Conservation (phyloP, 78 protist species). For the Pigoraptor vietnamica region DNA sequence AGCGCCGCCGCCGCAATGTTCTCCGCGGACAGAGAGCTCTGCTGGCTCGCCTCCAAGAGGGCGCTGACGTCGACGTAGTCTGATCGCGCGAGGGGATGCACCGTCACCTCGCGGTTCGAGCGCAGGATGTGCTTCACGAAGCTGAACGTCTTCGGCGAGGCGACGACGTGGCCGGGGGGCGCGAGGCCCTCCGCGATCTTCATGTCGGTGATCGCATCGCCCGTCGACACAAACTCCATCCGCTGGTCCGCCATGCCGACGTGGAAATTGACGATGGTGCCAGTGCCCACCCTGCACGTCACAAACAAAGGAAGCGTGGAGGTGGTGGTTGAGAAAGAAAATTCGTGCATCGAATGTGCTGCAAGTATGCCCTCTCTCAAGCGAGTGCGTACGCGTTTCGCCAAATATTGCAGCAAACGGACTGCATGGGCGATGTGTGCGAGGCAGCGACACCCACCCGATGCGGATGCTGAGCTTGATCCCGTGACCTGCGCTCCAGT, state of each 20-base stretch:
- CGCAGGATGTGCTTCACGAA: neutral
- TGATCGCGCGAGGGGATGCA: neutral
- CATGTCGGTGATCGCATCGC: neutral
- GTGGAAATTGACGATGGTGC: neutral
- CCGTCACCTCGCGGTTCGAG: neutral
- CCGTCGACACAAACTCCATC: neutral
- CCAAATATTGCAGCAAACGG: too few species aligned
- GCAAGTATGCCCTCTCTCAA: too few species aligned
- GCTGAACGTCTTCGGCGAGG: neutral
- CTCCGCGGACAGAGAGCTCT: neutral
- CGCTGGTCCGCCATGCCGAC: neutral
- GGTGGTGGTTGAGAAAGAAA: too few species aligned
- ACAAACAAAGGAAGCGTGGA: too few species aligned
- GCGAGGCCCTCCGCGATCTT: neutral
- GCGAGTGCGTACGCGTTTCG: too few species aligned
- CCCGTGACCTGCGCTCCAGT: neutral
- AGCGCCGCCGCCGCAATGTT: neutral
- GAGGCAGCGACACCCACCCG: neutral
- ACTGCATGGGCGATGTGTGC: too few species aligned
- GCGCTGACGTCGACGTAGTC: neutral
- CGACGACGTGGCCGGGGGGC: neutral
- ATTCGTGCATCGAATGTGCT: too few species aligned
- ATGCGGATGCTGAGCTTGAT: neutral
- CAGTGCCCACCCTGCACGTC: neutral
- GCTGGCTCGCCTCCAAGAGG: neutral